Percentiles rank a stretch among this genome's conserved stretches.
phyloP scores from a whole-genome alignment of 2,329 filamentous ascomycete species.

The Tympanopsis confertula region DNA sequence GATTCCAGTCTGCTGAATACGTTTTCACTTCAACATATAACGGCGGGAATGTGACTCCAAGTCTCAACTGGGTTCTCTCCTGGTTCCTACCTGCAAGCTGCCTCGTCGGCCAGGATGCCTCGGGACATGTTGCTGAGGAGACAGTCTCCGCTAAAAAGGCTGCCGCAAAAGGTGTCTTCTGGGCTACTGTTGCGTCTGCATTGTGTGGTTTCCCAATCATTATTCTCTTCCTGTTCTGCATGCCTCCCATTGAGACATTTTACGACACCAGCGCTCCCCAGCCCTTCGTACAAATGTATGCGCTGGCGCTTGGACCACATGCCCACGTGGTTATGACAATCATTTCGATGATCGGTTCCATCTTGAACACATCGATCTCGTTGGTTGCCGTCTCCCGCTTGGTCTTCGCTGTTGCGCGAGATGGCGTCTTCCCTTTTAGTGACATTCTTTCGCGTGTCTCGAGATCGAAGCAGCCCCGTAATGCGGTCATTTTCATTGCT shows the following conservation, averaged over 20 bases:
- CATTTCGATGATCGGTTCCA: slow-evolving; percentile 6
- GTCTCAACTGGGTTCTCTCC: slow-evolving; percentile 15
- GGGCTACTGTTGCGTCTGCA: slow-evolving; percentile 14
- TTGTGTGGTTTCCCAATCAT: slow-evolving; percentile 16
- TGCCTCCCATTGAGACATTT: slow-evolving; percentile 16
- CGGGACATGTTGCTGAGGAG: slow-evolving; percentile 16
- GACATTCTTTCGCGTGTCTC: slow-evolving; percentile 3
- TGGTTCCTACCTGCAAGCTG: slow-evolving; percentile 13
- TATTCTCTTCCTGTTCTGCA: slow-evolving; percentile 15
- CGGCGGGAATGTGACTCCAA: slow-evolving; percentile 6
- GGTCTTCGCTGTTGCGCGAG: slow-evolving; percentile 4
- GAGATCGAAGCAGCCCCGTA: slow-evolving; percentile 4
- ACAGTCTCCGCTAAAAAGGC: slow-evolving; percentile 15
- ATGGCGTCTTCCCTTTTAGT: slow-evolving; percentile 4
- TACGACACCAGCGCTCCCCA: slow-evolving; percentile 14
- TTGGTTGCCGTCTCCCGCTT: slow-evolving; percentile 4
- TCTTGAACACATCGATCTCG: slow-evolving; percentile 6
- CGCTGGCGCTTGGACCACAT: slow-evolving; percentile 6
- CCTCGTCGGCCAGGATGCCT: slow-evolving; percentile 15
- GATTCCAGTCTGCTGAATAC: slow-evolving; percentile 27
- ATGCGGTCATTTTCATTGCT: slow-evolving; percentile 5
- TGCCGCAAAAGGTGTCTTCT: slow-evolving; percentile 15
- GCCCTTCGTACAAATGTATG: slow-evolving; percentile 10
- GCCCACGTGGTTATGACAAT: slow-evolving; percentile 7
- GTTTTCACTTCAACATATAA: slow-evolving; percentile 27